Evolutionary conservation across 2,329 filamentous ascomycete species (phyloP).

Genomic region (Nannizziopsis barbatae): DNA sequence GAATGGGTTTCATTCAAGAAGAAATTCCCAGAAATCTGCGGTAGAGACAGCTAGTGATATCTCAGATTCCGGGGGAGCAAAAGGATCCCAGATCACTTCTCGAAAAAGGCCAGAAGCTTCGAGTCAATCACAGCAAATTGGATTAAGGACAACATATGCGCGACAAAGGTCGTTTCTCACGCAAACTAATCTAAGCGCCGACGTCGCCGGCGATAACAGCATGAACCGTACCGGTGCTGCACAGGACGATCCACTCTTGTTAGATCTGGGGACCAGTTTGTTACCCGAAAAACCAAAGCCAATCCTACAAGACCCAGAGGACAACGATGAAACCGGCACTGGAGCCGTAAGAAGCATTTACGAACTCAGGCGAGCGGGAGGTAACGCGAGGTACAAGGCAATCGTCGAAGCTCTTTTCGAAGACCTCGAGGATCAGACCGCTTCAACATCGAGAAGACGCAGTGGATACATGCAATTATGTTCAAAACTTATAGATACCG

Average conservation of each 20-base stretch:
- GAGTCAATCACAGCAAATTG: constrained; percentile 16
- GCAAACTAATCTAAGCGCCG: constrained; percentile 31
- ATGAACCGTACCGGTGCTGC: constrained; percentile 1
- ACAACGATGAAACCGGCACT: constrained; percentile 28
- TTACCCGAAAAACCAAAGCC: neutral
- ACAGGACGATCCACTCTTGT: neutral
- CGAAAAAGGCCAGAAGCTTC: constrained; percentile 15
- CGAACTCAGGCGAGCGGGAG: constrained; percentile 49
- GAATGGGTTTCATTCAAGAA: constrained; percentile 3
- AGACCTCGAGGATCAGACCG: constrained; percentile 43
- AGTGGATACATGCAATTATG: constrained; percentile 47
- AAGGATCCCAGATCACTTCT: neutral
- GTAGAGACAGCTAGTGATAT: neutral
- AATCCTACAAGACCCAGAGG: constrained; percentile 33
- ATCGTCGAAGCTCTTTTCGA: constrained; percentile 48
- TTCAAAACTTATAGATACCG: constrained; percentile 38
- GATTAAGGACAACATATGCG: constrained; percentile 47
- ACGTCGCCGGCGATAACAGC: constrained; percentile 1
- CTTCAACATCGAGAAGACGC: constrained; percentile 39
- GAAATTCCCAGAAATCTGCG: constrained; percentile 3
- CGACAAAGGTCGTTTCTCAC: constrained; percentile 49
- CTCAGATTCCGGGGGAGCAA: neutral
- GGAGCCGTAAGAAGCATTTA: constrained; percentile 46
- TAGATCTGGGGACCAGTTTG: constrained; percentile 2
- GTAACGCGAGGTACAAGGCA: constrained; percentile 45